Base-by-base conservation (phyloP, 768 basidiomycete genomes). In the Serpula lacrymans region DNA sequence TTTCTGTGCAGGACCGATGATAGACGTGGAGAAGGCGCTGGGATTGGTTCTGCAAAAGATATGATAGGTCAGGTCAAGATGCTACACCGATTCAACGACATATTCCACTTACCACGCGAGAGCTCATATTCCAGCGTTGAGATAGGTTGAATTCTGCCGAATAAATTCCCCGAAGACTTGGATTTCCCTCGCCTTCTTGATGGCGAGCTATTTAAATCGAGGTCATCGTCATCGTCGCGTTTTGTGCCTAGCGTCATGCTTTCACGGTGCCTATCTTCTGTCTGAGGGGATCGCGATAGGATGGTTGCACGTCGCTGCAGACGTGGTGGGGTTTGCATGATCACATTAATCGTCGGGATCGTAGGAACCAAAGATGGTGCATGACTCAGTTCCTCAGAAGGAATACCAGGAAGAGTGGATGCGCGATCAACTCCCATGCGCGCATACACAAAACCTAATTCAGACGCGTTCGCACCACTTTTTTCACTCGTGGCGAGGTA, bases 1-100 rank as follows among this genome's bases (percentile, higher is more conserved):
- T 70, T 81, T 43, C 76, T 74, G 55, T 89, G 84, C 13, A 90
- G 57, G 23, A 88, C 71, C 20, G 82, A 65, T 5, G 83, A 84
- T 18, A 89, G 68, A 5, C 78, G 74, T 20, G 71, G 72, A 3
- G 77, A 68, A n/a, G 66, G 70, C 35, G 53, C 45, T 23, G 49
- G 57, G 24, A 68, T 57, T 2, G 69, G 71, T 66, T 52, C 54
- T 55, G 34, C 18, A 43, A 11, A 32, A 37, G 29, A 20, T 41
- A 17, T 37, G 41, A 23, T 12, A 27, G 6, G 25, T 2, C 11
- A 14, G 7, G 6, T 11, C 3, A 3, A 18, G 4, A 22, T n/a
- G n/a, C n/a, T n/a, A n/a, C n/a, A n/a, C n/a, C n/a, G n/a, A n/a
- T n/a, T n/a, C n/a, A n/a, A n/a, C n/a, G n/a, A 20, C 13, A 24